Conservation (phyloP, 768 basidiomycete genomes). For the Panellus pusillus region DNA sequence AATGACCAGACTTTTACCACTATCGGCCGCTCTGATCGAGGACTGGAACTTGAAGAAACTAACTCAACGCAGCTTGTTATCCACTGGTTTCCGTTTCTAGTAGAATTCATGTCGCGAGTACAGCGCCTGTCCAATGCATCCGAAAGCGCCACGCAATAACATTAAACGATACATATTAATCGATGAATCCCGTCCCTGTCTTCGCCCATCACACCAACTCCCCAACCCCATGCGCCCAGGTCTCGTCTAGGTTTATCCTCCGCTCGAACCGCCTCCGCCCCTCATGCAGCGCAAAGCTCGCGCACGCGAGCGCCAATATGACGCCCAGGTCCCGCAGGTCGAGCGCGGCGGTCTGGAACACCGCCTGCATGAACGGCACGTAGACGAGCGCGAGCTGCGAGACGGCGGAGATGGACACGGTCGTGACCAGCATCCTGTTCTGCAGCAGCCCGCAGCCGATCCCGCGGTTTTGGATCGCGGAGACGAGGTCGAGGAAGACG, state of each 20-base stretch:
- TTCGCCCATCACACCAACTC: conserved; percentile 58
- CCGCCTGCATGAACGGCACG: conserved; percentile 83
- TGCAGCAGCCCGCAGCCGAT: conserved; percentile 79
- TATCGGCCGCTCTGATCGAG: conserved; percentile 10
- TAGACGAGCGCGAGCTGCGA: conserved; percentile 87
- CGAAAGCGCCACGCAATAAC: neutral
- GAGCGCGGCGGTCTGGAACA: conserved; percentile 93
- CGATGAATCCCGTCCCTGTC: neutral
- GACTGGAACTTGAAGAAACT: conserved; percentile 3
- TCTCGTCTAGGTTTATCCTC: conserved; percentile 51
- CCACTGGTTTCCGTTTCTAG: neutral
- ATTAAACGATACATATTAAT: neutral
- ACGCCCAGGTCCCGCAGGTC: conserved; percentile 64
- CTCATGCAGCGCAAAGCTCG: conserved; percentile 75
- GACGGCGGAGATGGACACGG: conserved; percentile 83
- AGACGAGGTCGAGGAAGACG: conserved; percentile 95
- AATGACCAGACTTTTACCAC: conserved; percentile 3
- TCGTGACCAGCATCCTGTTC: conserved; percentile 88
- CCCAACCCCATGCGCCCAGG: conserved; percentile 51
- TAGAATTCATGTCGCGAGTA: no score
- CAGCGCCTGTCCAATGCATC: neutral
- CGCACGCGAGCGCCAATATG: conserved; percentile 64
- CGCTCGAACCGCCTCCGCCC: conserved; percentile 77
- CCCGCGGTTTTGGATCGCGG: conserved; percentile 92
- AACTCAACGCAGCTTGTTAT: neutral